These are phyloP conservation scores for Zygosaccharomyces sapae DNA, from an alignment of 1,139 yeast species.

Conservation along the genomic window DNA sequence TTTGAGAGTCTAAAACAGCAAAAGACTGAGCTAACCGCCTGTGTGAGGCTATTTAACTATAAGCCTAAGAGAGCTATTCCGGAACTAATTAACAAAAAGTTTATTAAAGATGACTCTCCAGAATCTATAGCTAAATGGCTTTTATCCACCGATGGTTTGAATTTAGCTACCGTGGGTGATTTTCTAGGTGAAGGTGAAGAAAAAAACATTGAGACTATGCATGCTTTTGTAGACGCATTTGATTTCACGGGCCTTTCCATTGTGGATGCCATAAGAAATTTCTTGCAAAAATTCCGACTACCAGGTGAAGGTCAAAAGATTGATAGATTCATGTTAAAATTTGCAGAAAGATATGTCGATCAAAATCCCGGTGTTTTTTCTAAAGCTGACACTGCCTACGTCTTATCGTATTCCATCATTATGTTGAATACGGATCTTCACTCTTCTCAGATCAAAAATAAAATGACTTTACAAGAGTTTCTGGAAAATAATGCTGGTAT, in stretches of 20 bases:
- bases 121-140: conserved; percentile 68
- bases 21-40: conserved; percentile 76
- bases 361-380: conserved; percentile 85
- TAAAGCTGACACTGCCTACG: conserved; percentile 91
- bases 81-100: conserved; percentile 56
- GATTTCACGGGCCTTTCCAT: conserved; percentile 66
- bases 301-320: conserved; percentile 99
- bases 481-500: conserved; percentile 83
- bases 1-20: conserved; percentile 81
- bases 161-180: conserved; percentile 83
- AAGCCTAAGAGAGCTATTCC: conserved; percentile 80
- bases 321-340: conserved; percentile 92
- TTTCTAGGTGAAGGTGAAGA: conserved; percentile 88
- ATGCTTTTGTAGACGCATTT: conserved; percentile 85
- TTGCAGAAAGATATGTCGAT: conserved; percentile 85
- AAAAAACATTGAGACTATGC: conserved; percentile 77
- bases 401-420: conserved; percentile 86
- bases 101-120: conserved; percentile 60
- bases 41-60: conserved; percentile 73
- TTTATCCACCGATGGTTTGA: conserved; percentile 72
- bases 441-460: conserved; percentile 74
- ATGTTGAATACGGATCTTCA: conserved; percentile 93
- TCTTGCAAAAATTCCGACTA: conserved; percentile 81
- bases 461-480: conserved; percentile 88
- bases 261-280: conserved; percentile 80